Evolutionary conservation across 208 protist genomes (phyloP).

Genomic region (Crithidia thermophila): DNA sequence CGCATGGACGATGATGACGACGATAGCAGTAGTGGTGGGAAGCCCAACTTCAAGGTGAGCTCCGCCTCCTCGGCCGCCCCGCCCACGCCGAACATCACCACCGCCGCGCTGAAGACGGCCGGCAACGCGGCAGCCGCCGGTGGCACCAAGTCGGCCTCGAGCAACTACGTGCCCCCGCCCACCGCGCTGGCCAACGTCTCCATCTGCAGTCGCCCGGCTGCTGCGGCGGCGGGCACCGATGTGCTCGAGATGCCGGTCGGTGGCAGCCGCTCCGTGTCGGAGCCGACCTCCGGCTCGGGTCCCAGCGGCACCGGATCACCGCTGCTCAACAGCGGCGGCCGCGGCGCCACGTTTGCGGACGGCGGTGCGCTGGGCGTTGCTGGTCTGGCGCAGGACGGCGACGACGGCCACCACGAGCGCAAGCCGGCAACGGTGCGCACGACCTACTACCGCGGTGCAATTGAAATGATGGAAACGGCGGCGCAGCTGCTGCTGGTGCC

Average conservation of each 20-base stretch:
- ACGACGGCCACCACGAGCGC: slow-evolving; percentile 23
- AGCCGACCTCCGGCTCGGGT: slow-evolving; percentile 7
- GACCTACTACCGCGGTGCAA: slow-evolving; percentile 53
- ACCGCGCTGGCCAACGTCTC: slow-evolving; percentile 66
- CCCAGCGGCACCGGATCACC: slow-evolving; percentile 13
- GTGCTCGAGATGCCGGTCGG: slow-evolving; percentile 41
- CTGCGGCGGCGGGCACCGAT: slow-evolving; percentile 57
- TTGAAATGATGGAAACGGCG: slow-evolving; percentile 80
- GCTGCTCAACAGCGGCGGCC: slow-evolving; percentile 1
- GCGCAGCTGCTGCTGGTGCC: slow-evolving; percentile 56
- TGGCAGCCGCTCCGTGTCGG: background rate
- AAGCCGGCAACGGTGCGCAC: slow-evolving; percentile 52
- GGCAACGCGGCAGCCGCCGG: slow-evolving; percentile 22
- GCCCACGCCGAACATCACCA: slow-evolving; percentile 26
- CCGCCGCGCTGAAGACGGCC: slow-evolving; percentile 18
- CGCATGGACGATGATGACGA: slow-evolving; percentile 18
- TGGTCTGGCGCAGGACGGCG: background rate
- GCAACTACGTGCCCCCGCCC: slow-evolving; percentile 36
- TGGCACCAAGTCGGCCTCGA: slow-evolving; percentile 23
- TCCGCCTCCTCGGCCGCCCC: background rate
- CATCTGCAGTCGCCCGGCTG: slow-evolving; percentile 68
- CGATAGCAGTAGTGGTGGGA: background rate
- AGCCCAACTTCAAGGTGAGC: slow-evolving; percentile 7
- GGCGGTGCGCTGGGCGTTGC: slow-evolving; percentile 3
- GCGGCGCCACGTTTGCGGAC: background rate